Conservation (phyloP, 1,139 yeast species). For the Diutina ranongensis region DNA sequence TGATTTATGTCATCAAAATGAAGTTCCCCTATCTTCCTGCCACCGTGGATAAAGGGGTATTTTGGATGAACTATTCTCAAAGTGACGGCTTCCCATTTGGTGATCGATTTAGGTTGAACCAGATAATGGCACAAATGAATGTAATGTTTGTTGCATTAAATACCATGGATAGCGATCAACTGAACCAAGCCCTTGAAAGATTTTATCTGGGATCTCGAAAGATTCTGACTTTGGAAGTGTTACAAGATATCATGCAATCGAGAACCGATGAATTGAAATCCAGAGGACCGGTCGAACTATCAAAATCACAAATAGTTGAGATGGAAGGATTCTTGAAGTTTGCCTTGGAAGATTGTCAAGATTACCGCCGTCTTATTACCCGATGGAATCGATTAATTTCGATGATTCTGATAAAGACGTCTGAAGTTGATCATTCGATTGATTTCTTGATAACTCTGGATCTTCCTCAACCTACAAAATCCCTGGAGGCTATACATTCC, state of each 20-base stretch:
- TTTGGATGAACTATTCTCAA: slow-evolving; percentile 27
- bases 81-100: slow-evolving; percentile 21
- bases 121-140: slow-evolving; percentile 24
- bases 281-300: slow-evolving; percentile 17
- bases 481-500: slow-evolving; percentile 12
- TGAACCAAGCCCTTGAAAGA: not conserved
- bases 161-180: not conserved
- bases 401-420: slow-evolving; percentile 31
- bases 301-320: slow-evolving; percentile 26
- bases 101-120: slow-evolving; percentile 30
- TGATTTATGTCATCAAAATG: slow-evolving; percentile 22
- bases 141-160: not conserved
- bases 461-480: too few species aligned
- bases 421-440: slow-evolving; percentile 26
- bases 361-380: slow-evolving; percentile 19
- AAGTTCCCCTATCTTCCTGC: slow-evolving; percentile 7
- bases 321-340: slow-evolving; percentile 46
- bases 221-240: slow-evolving; percentile 22
- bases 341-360: slow-evolving; percentile 35
- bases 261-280: not conserved
- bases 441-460: slow-evolving; percentile 1
- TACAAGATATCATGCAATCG: slow-evolving; percentile 16
- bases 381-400: slow-evolving; percentile 32
- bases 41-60: slow-evolving; percentile 9
- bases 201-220: slow-evolving; percentile 5